A percentile compares a stretch with the other conserved stretches of the same genome.
Conservation (phyloP, 306 rosid genomes). For the Quercus glauca region DNA sequence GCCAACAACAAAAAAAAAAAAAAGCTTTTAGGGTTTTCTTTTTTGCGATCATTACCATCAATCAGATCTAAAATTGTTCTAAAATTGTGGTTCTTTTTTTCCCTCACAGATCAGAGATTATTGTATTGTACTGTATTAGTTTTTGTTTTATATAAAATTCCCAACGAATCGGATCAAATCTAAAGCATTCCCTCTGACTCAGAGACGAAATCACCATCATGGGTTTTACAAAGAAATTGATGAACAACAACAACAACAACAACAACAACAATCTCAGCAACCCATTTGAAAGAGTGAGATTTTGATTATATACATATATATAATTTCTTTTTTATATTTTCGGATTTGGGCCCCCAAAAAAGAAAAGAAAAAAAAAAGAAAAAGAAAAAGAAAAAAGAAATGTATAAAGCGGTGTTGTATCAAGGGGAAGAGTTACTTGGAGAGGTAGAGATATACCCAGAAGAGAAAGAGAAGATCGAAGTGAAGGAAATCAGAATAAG, state of each 20-base stretch:
- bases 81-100: conserved; percentile 31
- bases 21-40: conserved; percentile 23
- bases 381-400: conserved; percentile 31
- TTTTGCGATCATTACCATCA: conserved; percentile 36
- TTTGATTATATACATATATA: conserved; percentile 9
- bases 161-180: conserved; percentile 63
- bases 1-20: conserved; percentile 7
- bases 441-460: conserved; percentile 82
- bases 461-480: conserved; percentile 54
- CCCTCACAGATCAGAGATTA: conserved; percentile 26
- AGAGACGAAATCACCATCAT: conserved; percentile 39
- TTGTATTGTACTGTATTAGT: not conserved
- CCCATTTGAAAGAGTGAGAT: conserved; percentile 26
- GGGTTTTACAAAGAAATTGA: conserved; percentile 37
- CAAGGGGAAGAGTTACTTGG: conserved; percentile 87
- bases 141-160: conserved; percentile 20
- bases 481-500: conserved; percentile 89
- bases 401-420: conserved; percentile 85
- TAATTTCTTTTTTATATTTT: not conserved
- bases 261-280: conserved; percentile 13
- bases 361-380: conserved; percentile 21
- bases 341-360: not conserved
- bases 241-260: conserved; percentile 8
- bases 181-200: conserved; percentile 34
- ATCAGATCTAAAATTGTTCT: conserved; percentile 65